These are phyloP conservation scores for Lentithecium fluviatile DNA, from an alignment of 495 filamentous ascomycete genomes.

Conservation along the genomic window DNA sequence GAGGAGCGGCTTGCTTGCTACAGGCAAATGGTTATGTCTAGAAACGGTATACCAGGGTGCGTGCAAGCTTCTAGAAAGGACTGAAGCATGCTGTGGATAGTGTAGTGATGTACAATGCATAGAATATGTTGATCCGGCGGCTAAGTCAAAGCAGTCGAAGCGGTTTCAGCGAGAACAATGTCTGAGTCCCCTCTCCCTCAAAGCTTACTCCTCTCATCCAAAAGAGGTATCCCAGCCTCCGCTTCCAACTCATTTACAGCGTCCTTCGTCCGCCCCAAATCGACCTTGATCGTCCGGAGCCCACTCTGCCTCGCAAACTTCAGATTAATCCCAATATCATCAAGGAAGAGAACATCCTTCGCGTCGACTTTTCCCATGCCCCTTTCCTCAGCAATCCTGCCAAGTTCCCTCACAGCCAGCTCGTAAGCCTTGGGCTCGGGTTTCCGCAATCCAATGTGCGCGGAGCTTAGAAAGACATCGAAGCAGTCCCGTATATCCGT, in stretches of 20 bases:
- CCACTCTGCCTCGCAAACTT: slow-evolving; percentile 74
- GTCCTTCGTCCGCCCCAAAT: slow-evolving; percentile 71
- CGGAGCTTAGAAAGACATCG: slow-evolving; percentile 79
- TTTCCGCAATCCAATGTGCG: slow-evolving; percentile 85
- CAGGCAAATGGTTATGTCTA: no score
- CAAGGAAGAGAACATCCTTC: slow-evolving; percentile 78
- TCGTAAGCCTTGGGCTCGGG: slow-evolving; percentile 80
- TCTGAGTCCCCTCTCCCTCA: no score
- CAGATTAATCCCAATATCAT: slow-evolving; percentile 95
- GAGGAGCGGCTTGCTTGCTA: no score
- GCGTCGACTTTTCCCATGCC: slow-evolving; percentile 54
- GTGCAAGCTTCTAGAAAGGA: no score
- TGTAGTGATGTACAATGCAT: no score
- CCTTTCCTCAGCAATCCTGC: slow-evolving; percentile 56
- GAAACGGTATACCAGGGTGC: no score
- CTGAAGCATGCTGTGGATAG: no score
- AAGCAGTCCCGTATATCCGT: slow-evolving; percentile 61
- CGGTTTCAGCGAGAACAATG: no score
- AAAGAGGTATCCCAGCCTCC: slow-evolving; percentile 55
- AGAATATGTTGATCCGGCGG: no score
- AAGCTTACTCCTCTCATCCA: slow-evolving; percentile 5
- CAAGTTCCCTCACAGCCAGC: slow-evolving; percentile 63
- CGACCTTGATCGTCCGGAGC: slow-evolving; percentile 80
- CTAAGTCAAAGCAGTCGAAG: no score
- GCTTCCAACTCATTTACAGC: slow-evolving; percentile 70